Evolutionary conservation across 2,329 filamentous ascomycete genomes (phyloP), one percentile per base, ranked within the genome.

Genomic region (Alternaria solani): DNA sequence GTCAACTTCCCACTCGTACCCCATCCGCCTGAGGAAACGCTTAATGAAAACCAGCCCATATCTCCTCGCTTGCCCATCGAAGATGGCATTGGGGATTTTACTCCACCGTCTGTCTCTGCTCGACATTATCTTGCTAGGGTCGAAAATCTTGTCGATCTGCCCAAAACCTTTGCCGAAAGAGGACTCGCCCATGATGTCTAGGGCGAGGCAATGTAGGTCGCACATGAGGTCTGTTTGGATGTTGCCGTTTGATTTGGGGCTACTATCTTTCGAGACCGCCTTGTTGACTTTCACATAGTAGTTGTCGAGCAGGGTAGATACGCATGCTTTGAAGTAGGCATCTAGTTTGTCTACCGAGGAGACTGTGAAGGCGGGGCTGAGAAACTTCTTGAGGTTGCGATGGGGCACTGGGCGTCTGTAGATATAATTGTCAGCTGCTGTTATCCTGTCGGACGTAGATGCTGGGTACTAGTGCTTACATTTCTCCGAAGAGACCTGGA

Each of bases 91-190:
- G 12, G 51, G 38, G 18, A 53, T 43, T 26, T 43, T 53, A 23
- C 51, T 32, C 38, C 51, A 53, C 9, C 38, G 51, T 11, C 16
- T 53, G 16, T 53, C 38, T 23, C 38, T 53, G 11, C 26, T 38
- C n/a, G 51, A 30, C 18, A 53, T 30, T n/a, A 43, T 16, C 18
- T 53, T 53, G 26, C 26, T 43, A 5, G 51, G 51, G 25, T 53
- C 38, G 38, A 53, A 53, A 9, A 53, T 53, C 51, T 53, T 53
- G 51, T 53, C 51, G 16, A 53, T 53, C 38, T 53, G 38, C 12
- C 51, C 51, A 26, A 53, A 53, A 18, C 38, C 51, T 26, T 53
- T 43, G 38, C 51, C 51, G 28, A 53, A 53, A 12, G 38, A 53
- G 16, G 51, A 53, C 26, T 43, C 25, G 26, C 51, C 51, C 51